A percentile compares a stretch with the other conserved stretches of the same genome.
Evolutionary conservation across 2,329 filamentous ascomycete genomes (phyloP).

Genomic region (Ascocoryne sarcoides): DNA sequence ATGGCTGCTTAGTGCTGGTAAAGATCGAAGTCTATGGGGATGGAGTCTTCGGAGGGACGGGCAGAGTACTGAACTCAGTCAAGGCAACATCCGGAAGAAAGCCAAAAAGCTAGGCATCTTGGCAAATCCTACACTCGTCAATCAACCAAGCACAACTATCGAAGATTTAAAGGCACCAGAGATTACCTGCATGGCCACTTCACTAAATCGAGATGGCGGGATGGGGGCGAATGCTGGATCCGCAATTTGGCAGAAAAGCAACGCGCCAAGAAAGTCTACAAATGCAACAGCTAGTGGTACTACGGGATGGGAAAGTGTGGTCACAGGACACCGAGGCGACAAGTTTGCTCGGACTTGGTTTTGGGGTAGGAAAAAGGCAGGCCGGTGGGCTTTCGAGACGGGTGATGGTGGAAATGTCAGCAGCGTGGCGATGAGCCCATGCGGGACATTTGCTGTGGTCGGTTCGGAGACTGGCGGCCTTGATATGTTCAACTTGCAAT

Average conservation of each 20-base stretch:
- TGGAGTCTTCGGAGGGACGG: slow-evolving; percentile 93
- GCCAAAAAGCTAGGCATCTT: slow-evolving; percentile 79
- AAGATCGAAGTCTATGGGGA: slow-evolving; percentile 88
- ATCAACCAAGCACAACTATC: slow-evolving; percentile 54
- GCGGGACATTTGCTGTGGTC: slow-evolving; percentile 86
- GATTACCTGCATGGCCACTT: slow-evolving; percentile 85
- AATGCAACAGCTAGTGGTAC: slow-evolving; percentile 65
- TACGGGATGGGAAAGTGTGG: slow-evolving; percentile 94
- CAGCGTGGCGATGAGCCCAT: slow-evolving; percentile 81
- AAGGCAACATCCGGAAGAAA: slow-evolving; percentile 80
- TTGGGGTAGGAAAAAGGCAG: slow-evolving; percentile 89
- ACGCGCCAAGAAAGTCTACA: slow-evolving; percentile 49
- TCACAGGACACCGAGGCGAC: slow-evolving; percentile 85
- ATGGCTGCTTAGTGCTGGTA: slow-evolving; percentile 84
- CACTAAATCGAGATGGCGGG: slow-evolving; percentile 86
- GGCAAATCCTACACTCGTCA: slow-evolving; percentile 44
- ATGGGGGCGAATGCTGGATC: slow-evolving; percentile 77
- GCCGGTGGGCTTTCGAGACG: slow-evolving; percentile 86
- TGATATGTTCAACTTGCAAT: slow-evolving; percentile 96
- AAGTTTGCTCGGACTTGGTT: slow-evolving; percentile 90
- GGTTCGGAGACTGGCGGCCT: slow-evolving; percentile 77
- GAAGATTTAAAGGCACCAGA: slow-evolving; percentile 81
- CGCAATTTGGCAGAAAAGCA: slow-evolving; percentile 74
- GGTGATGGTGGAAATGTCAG: slow-evolving; percentile 75
- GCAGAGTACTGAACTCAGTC: slow-evolving; percentile 87